Percentiles rank a stretch among this genome's conserved stretches.
Evolutionary conservation across 2,329 filamentous ascomycete species (phyloP).

Genomic region (Arthrinium puccinioides): DNA sequence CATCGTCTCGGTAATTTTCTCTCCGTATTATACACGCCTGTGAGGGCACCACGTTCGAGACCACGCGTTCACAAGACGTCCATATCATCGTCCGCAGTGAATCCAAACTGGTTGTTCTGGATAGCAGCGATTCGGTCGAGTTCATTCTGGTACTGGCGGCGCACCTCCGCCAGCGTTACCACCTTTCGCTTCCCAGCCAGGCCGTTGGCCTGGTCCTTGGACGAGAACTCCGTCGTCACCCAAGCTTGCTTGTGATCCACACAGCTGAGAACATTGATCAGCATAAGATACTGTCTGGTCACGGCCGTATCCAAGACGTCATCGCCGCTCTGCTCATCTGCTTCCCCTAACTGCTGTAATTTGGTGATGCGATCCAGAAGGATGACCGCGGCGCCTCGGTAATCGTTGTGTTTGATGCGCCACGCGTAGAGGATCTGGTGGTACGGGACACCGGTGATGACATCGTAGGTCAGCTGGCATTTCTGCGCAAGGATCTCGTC

Average conservation of each 20-base stretch:
- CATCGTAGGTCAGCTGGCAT: constrained; percentile 61
- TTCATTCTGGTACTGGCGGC: constrained; percentile 84
- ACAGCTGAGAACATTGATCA: constrained; percentile 89
- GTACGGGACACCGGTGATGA: constrained; percentile 61
- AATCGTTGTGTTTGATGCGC: constrained; percentile 77
- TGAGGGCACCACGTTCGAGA: no score
- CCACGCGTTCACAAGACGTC: constrained; percentile 41
- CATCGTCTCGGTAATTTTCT: constrained; percentile 2
- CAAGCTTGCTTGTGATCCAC: constrained; percentile 76
- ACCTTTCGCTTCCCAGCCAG: constrained; percentile 57
- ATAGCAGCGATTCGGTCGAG: constrained; percentile 83
- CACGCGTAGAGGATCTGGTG: constrained; percentile 89
- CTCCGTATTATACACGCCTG: not conserved
- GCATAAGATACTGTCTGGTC: constrained; percentile 72
- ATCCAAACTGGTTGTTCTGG: constrained; percentile 82
- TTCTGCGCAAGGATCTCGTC: constrained; percentile 70
- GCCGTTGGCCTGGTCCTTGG: constrained; percentile 7
- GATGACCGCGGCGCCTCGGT: constrained; percentile 66
- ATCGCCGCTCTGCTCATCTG: constrained; percentile 44
- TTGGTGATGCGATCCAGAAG: constrained; percentile 58
- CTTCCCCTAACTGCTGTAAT: constrained; percentile 51
- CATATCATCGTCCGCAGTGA: constrained; percentile 52
- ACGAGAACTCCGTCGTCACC: constrained; percentile 46
- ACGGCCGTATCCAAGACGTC: constrained; percentile 57
- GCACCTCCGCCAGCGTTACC: constrained; percentile 76